These are phyloP conservation scores for Fusarium duplospermum DNA, from an alignment of 2,329 filamentous ascomycete species.

Conservation along the genomic window DNA sequence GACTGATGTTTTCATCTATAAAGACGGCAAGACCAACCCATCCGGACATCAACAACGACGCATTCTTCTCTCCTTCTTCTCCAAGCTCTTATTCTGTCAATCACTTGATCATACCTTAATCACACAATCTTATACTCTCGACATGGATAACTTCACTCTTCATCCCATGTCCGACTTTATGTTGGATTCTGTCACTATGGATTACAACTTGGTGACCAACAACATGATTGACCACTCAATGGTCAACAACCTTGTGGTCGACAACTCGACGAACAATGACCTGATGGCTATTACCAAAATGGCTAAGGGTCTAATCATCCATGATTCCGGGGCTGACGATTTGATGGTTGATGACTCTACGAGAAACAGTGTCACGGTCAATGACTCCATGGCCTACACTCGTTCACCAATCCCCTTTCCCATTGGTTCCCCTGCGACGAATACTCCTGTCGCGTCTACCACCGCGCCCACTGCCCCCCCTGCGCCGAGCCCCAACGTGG, in stretches of 20 bases:
- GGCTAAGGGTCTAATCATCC: neutral
- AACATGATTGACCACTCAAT: neutral
- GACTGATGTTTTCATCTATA: neutral
- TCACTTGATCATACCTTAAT: neutral
- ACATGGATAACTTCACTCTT: neutral
- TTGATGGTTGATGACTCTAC: neutral
- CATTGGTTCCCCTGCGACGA: neutral
- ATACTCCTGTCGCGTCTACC: neutral
- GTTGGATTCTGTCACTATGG: neutral
- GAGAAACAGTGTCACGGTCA: neutral
- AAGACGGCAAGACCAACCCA: neutral
- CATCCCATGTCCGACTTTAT: neutral
- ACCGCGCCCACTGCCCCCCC: too few relatives aligned
- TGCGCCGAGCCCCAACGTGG: too few relatives aligned
- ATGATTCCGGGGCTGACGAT: neutral
- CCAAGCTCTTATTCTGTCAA: neutral
- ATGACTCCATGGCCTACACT: neutral
- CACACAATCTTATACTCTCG: neutral
- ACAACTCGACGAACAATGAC: neutral
- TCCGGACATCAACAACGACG: neutral
- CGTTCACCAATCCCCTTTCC: neutral
- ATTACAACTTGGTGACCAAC: neutral
- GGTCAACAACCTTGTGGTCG: neutral
- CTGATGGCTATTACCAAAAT: neutral
- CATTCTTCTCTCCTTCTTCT: neutral